Base-by-base conservation (phyloP, 202 grass and related monocot genomes). In the Digitaria exilis region DNA sequence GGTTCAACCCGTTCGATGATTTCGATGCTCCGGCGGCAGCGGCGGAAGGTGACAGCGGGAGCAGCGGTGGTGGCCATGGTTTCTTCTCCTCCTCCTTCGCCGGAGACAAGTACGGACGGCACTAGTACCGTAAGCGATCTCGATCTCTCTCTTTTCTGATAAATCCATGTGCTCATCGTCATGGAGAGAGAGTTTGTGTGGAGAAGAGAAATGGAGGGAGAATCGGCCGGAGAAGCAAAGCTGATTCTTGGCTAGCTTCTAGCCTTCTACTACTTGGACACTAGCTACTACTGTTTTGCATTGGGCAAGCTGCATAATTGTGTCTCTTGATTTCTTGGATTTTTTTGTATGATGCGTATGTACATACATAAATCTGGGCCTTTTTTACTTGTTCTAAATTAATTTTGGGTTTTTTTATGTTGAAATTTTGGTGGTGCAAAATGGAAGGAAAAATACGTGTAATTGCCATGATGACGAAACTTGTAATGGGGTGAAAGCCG, bases 1-100 rank as follows among this genome's bases (percentile, higher is more conserved):
- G 63, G 28, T 90, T 90, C 84, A 90, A 90, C 70, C 84, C 88
- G 46, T 87, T 90, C 45, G 88, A 90, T 14, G 84, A 87, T 58
- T 90, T 84, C 69, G 75, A 90, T 39, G 45, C 54, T 0, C 66
- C 83, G 30, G 25, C 46, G 3, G 42, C 65, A 12, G 65, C 45
- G 0, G 24, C 63, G 1, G 69, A 87, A 30, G 62, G 69, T 18
- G 80, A 87, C 16, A 84, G 78, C 35, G 72, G 17, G 68, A 13
- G 63, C 75, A 13, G 63, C 55, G 44, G 21, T 7, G 64, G 52
- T 52, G 32, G 58, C 73, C 82, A 86, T 72, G 84, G 75, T 17
- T 87, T 87, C 80, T 90, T 90, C 75, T 84, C 88, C 49, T 80
- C 84, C 45, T 76, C 80, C 79, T 34, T 42, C 60, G 70, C 61